These are phyloP conservation scores for Colletotrichum godetiae DNA, from an alignment of 2,329 filamentous ascomycete genomes.

Conservation along the genomic window DNA sequence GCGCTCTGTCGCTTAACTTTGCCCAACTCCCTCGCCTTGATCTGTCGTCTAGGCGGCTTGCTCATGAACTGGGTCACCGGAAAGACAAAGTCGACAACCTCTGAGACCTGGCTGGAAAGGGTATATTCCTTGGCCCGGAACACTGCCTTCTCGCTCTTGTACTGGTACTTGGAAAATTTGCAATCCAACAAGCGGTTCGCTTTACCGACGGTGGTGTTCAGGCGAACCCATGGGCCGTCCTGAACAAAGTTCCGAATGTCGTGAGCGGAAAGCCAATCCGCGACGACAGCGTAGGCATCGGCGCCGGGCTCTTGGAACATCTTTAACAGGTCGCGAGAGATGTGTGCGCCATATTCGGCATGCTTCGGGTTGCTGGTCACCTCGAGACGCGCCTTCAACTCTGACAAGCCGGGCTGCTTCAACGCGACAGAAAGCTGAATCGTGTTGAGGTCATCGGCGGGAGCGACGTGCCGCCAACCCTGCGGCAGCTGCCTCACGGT, in stretches of 20 bases:
- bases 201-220: constrained; percentile 52
- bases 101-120: constrained; percentile 52
- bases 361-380: constrained; percentile 35
- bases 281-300: constrained; percentile 48
- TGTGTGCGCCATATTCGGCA: constrained; percentile 37
- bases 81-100: constrained; percentile 57
- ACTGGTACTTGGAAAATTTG: constrained; percentile 54
- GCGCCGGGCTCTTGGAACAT: constrained; percentile 49
- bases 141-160: constrained; percentile 48
- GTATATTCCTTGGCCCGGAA: constrained; percentile 58
- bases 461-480: constrained; percentile 1
- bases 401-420: constrained; percentile 31
- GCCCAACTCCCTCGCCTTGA: constrained; percentile 36
- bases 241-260: constrained; percentile 47
- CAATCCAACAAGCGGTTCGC: constrained; percentile 55
- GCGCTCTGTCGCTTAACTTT: constrained; percentile 5
- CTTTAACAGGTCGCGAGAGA: constrained; percentile 50
- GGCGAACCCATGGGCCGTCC: constrained; percentile 55
- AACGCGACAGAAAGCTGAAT: constrained; percentile 29
- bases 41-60: constrained; percentile 48
- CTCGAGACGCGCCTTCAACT: constrained; percentile 34
- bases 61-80: constrained; percentile 61
- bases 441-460: not conserved
- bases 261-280: constrained; percentile 54
- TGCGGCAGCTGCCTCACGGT: not conserved